Evolutionary conservation across 2,329 filamentous ascomycete species (phyloP), one percentile per base, ranked within the genome.

Genomic region (Pseudogymnoascus sp.): DNA sequence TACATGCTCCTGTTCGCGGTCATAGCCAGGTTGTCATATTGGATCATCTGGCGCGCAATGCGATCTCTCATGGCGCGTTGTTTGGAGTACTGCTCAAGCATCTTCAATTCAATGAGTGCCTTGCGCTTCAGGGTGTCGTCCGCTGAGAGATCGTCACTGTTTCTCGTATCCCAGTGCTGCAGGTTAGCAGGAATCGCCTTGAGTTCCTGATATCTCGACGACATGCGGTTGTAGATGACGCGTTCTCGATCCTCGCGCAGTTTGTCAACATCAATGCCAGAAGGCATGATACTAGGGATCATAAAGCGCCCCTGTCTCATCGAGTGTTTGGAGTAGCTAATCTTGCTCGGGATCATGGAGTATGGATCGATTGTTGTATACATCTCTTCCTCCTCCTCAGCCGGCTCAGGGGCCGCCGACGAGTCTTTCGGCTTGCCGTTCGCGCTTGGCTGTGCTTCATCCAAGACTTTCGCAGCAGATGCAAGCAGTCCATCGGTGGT

Each of bases 11-110:
- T 87, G 73, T 99, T 99, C 0, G 93, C 93, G 1, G 93, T 97
- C 90, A 97, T 97, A 50, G 93, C 93, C 29, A 97, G 84, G 70
- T 96, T 97, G 72, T 97, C 93, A 65, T 93, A 96, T 72, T 96
- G 88, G 74, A 96, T 87, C 88, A 99, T 96, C 73, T 96, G 90
- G 62, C 90, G 87, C 62, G 91, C 90, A 67, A 99, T 88, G 74
- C 89, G 89, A 69, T 95, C 90, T 64, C 96, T 88, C 69, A 99
- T 80, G 8, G 88, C 84, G 59, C 90, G 87, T 74, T 99, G 95
- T 76, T 96, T 96, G 0, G 90, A 87, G 61, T 96, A 87, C n/a
- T 97, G 78, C 60, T 86, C 87, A 37, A 97, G 81, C 73, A 90
- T 90, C 81, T 97, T 97, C 80, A 96, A 91, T 78, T 99, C 95